Evolutionary conservation across 805 yeast species (phyloP), one percentile per base, ranked within the genome.

Genomic region (Schwanniomyces vanrijiae): DNA sequence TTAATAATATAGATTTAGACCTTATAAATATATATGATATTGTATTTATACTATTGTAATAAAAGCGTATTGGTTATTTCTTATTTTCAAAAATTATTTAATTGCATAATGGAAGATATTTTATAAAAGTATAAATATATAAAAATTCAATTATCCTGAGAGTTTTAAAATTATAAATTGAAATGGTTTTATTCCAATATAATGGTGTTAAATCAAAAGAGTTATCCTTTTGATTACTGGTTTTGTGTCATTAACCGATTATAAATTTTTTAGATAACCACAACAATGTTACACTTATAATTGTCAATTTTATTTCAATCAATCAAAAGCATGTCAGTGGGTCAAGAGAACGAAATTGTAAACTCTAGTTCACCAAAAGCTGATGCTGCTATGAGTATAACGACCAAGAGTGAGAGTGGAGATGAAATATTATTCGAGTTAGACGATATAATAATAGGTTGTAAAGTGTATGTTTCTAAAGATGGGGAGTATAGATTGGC

Each of bases 401-500:
- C 51, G 9, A 39, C 35, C 18, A 48, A 47, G 21, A 31, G 37
- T 20, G 43, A 43, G 5, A 14, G n/a, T 13, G 19, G 33, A 21
- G 29, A 45, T 13, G 50, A 46, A 21, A 39, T 39, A 11, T 22
- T 40, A 28, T 73, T 71, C 40, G 46, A 62, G 16, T 58, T 56
- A 2, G 80, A 77, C 6, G 88, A 84, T 48, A 72, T 89, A 25
- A 63, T 77, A 6, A 75, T 84, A 3, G 97, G 97, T 14, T 87
- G 95, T 60, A 90, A 89, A 62, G 86, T 90, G 20, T 86, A 76
- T 65, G 95, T 88, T 5, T 73, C 74, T 49, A 92, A 94, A 63
- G 97, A 90, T 59, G 88, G 82, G 24, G 90, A 86, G 52, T 78
- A 76, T 50, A 75, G 97, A 51, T 64, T 83, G 28, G 97, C 98